These are phyloP conservation scores for Nigrograna mackinnonii DNA, from an alignment of 2,329 filamentous ascomycete genomes.

Conservation along the genomic window DNA sequence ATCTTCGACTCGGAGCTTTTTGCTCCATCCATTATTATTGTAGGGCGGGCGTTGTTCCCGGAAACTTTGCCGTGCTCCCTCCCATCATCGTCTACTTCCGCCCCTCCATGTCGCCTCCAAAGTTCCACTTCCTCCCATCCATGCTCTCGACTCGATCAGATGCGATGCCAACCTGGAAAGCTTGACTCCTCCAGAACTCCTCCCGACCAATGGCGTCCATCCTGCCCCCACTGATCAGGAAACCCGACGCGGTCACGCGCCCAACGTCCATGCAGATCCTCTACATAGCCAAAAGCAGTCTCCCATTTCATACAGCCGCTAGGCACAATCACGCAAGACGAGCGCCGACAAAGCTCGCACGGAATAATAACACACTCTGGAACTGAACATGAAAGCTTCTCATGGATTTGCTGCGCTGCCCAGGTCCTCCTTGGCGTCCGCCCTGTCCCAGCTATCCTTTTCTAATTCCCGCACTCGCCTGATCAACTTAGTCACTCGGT, in stretches of 20 bases:
- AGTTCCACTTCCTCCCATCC: neutral
- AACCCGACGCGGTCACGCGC: constrained; percentile 36
- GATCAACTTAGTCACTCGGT: constrained; percentile 57
- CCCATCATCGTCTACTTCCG: constrained; percentile 9
- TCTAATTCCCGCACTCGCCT: constrained; percentile 63
- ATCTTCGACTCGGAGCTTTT: constrained; percentile 16
- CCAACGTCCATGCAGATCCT: constrained; percentile 39
- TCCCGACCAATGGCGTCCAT: constrained; percentile 26
- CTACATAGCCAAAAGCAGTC: constrained; percentile 5
- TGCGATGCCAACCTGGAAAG: constrained; percentile 26
- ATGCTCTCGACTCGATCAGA: no score
- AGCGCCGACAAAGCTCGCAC: no score
- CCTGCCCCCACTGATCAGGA: constrained; percentile 22
- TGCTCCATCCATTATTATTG: neutral
- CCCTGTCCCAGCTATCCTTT: constrained; percentile 72
- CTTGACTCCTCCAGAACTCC: constrained; percentile 21
- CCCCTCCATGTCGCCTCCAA: constrained; percentile 12
- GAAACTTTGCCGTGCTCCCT: constrained; percentile 23
- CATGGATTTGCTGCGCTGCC: constrained; percentile 30
- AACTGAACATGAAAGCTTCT: constrained; percentile 2
- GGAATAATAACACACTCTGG: no score
- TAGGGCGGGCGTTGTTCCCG: constrained; percentile 8
- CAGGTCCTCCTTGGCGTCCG: constrained; percentile 72
- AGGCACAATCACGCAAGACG: no score
- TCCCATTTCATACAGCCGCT: no score